A percentile compares a stretch with the other conserved stretches of the same genome.
These are phyloP conservation scores for Russula vinacea DNA, from an alignment of 768 basidiomycete genomes.

Conservation along the genomic window DNA sequence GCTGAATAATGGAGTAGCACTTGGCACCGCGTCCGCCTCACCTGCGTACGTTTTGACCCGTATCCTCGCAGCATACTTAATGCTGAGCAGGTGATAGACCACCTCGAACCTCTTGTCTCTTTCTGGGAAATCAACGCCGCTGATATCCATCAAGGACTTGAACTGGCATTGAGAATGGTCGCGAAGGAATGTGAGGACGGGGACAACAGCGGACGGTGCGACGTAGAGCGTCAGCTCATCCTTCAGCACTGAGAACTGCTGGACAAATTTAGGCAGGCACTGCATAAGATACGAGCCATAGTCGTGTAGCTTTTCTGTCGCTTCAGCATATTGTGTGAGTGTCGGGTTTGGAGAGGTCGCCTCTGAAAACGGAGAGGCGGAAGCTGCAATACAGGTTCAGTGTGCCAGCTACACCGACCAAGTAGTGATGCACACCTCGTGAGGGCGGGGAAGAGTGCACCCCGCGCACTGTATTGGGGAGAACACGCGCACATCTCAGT, in stretches of 20 bases:
- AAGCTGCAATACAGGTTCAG: slow-evolving; percentile 41
- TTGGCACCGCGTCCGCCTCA: slow-evolving; percentile 89
- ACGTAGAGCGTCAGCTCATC: slow-evolving; percentile 92
- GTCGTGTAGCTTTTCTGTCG: slow-evolving; percentile 77
- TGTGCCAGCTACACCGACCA: background rate
- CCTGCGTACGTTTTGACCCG: slow-evolving; percentile 97
- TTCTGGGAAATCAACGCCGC: slow-evolving; percentile 93
- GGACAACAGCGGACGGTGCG: slow-evolving; percentile 75
- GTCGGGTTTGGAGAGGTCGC: slow-evolving; percentile 87
- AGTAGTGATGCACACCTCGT: slow-evolving; percentile 44
- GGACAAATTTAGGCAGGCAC: slow-evolving; percentile 94
- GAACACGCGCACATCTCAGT: slow-evolving; percentile 51
- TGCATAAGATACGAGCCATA: slow-evolving; percentile 93
- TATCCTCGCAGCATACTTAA: slow-evolving; percentile 76
- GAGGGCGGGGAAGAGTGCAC: slow-evolving; percentile 35
- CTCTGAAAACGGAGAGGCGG: slow-evolving; percentile 80
- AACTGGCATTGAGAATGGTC: slow-evolving; percentile 96
- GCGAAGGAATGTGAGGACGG: slow-evolving; percentile 86
- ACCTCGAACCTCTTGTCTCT: slow-evolving; percentile 93
- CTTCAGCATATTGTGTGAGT: slow-evolving; percentile 62
- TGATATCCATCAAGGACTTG: slow-evolving; percentile 89
- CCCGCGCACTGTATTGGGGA: slow-evolving; percentile 18
- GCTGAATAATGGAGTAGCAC: slow-evolving; percentile 69
- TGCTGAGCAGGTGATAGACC: slow-evolving; percentile 90
- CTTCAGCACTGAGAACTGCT: slow-evolving; percentile 96